Conservation (phyloP, 2,329 filamentous ascomycete genomes). For the Pleomassaria siparia region DNA sequence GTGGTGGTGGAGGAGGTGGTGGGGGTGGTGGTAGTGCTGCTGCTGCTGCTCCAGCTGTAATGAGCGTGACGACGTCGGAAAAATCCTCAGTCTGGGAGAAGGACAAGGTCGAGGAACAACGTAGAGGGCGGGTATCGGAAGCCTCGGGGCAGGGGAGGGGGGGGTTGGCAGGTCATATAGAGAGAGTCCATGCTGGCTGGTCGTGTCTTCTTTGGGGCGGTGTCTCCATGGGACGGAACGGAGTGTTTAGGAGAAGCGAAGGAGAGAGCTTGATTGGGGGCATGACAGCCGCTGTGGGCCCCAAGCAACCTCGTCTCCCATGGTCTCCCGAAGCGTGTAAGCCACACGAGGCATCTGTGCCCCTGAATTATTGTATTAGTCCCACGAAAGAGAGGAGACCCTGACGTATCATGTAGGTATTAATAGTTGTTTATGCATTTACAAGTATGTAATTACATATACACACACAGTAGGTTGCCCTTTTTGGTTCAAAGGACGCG, state of each 20-base stretch:
- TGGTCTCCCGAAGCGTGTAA: slow-evolving; percentile 1
- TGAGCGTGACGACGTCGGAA: slow-evolving; percentile 39
- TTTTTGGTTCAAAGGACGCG: no score
- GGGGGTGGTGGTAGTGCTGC: background rate
- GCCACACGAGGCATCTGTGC: background rate
- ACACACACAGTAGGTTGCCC: no score
- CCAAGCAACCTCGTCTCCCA: no score
- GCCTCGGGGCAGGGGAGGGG: slow-evolving; percentile 27
- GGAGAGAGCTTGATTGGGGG: background rate
- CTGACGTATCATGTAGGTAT: no score
- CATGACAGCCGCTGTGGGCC: background rate
- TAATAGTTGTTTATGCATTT: no score
- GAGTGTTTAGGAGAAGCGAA: slow-evolving; percentile 1
- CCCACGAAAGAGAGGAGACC: no score
- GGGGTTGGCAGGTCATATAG: slow-evolving; percentile 33
- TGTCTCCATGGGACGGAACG: slow-evolving; percentile 1
- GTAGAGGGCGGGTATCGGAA: slow-evolving; percentile 25
- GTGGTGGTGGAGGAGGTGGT: slow-evolving; percentile 3
- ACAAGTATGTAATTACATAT: no score
- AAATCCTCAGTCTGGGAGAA: slow-evolving; percentile 32
- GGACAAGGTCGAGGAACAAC: slow-evolving; percentile 21
- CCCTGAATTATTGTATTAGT: slow-evolving; percentile 7
- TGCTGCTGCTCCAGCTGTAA: slow-evolving; percentile 17
- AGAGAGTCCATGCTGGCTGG: slow-evolving; percentile 21
- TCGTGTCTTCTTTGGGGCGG: no score